Evolutionary conservation across 2,329 filamentous ascomycete species (phyloP).

Genomic region (Lizonia empirigonia): DNA sequence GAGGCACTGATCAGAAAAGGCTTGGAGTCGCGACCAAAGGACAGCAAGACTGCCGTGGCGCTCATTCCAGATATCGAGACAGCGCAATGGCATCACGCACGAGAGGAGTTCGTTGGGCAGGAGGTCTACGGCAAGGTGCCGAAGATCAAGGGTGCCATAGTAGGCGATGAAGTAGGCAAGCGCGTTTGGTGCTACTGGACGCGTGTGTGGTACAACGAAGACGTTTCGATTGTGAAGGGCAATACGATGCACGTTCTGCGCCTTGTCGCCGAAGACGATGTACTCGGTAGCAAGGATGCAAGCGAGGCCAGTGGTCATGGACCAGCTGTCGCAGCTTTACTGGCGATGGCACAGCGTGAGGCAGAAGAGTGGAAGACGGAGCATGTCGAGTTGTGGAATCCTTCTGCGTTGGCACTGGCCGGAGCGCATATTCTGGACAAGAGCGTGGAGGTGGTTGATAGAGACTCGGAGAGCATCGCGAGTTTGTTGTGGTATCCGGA

Average conservation of each 20-base stretch:
- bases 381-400: constrained; percentile 84
- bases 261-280: constrained; percentile 67
- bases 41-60: constrained; percentile 63
- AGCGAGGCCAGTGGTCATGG: constrained; percentile 12
- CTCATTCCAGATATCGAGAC: constrained; percentile 70
- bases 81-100: constrained; percentile 76
- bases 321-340: constrained; percentile 63
- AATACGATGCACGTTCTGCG: constrained; percentile 74
- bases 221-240: constrained; percentile 58
- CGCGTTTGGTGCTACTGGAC: constrained; percentile 79
- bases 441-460: constrained; percentile 56
- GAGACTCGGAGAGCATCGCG: constrained; percentile 71
- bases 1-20: constrained; percentile 64
- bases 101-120: constrained; percentile 77
- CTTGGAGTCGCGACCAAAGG: constrained; percentile 52
- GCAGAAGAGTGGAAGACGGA: constrained; percentile 73
- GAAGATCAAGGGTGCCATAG: constrained; percentile 71
- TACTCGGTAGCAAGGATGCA: constrained; percentile 22
- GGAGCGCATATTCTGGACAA: constrained; percentile 55
- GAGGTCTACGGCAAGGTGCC: constrained; percentile 65
- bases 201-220: constrained; percentile 65
- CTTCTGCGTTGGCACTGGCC: constrained; percentile 58
- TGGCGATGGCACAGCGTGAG: constrained; percentile 70
- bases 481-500: constrained; percentile 70
- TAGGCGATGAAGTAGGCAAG: constrained; percentile 55